Percentiles rank a stretch among this genome's conserved stretches.
Conservation (phyloP, 73 alveolate species). For the Symbiodinium pilosum region DNA sequence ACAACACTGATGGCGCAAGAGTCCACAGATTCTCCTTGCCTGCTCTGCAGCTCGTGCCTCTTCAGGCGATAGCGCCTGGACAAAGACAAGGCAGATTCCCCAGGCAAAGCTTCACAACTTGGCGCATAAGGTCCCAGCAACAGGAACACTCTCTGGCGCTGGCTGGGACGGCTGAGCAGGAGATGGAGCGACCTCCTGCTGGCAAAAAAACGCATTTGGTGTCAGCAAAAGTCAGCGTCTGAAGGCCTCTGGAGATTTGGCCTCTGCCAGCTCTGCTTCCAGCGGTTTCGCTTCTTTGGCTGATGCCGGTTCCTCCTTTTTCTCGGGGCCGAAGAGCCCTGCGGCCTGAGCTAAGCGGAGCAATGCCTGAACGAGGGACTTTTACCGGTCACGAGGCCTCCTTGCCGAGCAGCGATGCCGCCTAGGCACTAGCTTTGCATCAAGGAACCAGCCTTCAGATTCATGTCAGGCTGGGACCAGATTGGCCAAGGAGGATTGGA, state of each 20-base stretch:
- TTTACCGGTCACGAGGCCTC: not conserved
- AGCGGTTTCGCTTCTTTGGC: not conserved
- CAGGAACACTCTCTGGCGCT: slow-evolving; percentile 18
- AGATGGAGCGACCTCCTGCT: not conserved
- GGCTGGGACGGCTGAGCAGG: not conserved
- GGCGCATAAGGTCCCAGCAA: not conserved
- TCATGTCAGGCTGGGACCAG: slow-evolving; percentile 16
- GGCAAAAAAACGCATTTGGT: too few species aligned
- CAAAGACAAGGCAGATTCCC: not conserved
- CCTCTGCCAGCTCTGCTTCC: not conserved
- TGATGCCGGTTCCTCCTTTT: too few species aligned
- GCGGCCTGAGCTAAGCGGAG: not conserved
- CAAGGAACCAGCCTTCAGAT: too few species aligned
- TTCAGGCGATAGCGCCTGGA: slow-evolving; percentile 3
- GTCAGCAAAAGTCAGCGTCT: too few species aligned
- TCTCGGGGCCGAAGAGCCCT: slow-evolving; percentile 17
- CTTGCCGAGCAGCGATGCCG: slow-evolving; percentile 77
- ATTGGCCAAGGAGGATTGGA: slow-evolving; percentile 93
- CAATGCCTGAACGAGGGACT: too few species aligned
- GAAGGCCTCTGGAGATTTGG: not conserved
- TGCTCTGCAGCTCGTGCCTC: slow-evolving; percentile 26
- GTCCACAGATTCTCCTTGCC: not conserved
- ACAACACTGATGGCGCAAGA: too few species aligned
- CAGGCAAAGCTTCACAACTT: too few species aligned
- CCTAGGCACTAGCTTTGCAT: not conserved